Evolutionary conservation across 2,329 filamentous ascomycete genomes (phyloP).

Genomic region (Phoma sp.): DNA sequence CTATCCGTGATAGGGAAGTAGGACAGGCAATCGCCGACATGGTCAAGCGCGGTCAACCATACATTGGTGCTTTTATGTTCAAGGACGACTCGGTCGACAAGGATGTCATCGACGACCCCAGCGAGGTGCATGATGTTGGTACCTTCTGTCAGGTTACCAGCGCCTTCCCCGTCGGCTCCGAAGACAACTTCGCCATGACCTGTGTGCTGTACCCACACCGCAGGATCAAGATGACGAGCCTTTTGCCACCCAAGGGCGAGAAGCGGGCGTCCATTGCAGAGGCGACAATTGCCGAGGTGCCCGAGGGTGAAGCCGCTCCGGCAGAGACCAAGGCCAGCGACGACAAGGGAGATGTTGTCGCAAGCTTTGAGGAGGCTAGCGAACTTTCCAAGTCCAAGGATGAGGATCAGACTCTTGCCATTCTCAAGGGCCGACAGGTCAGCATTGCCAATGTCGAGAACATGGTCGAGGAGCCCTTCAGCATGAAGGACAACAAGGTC

Average conservation of each 20-base stretch:
- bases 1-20: conserved; percentile 90
- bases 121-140: conserved; percentile 93
- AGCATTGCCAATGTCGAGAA: conserved; percentile 97
- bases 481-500: conserved; percentile 85
- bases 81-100: conserved; percentile 95
- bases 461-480: conserved; percentile 83
- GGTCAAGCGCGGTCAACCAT: conserved; percentile 95
- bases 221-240: conserved; percentile 84
- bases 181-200: conserved; percentile 83
- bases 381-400: conserved; percentile 59
- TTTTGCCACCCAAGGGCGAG: conserved; percentile 70
- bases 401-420: conserved; percentile 83
- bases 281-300: conserved; percentile 48
- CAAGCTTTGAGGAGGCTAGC: conserved; percentile 88
- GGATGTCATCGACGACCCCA: conserved; percentile 86
- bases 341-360: conserved; percentile 80
- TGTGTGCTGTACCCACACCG: conserved; percentile 96
- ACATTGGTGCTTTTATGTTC: conserved; percentile 94
- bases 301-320: conserved; percentile 51
- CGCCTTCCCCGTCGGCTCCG: conserved; percentile 81
- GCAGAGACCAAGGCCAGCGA: conserved; percentile 58
- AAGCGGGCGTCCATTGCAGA: conserved; percentile 33
- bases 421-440: conserved; percentile 88
- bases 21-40: conserved; percentile 92
- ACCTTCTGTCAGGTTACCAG: conserved; percentile 98